Conservation (phyloP, 805 yeast genomes). For the Wickerhamomyces rabaulensis region DNA sequence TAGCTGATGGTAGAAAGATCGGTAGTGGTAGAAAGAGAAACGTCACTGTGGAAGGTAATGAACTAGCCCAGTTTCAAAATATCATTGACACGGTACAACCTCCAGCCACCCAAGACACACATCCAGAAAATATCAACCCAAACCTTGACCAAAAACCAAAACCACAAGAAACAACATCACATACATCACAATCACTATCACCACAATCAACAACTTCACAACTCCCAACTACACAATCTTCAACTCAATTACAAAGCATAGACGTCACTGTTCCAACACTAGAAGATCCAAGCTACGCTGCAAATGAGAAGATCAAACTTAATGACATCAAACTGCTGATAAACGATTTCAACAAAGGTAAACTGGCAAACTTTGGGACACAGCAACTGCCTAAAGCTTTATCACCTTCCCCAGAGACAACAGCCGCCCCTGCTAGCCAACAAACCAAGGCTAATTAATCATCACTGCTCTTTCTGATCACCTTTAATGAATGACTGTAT, state of each 20-base stretch:
- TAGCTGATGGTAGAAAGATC: conserved; percentile 21
- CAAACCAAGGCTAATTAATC: no score
- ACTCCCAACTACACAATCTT: background rate
- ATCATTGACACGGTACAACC: background rate
- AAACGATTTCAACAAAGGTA: background rate
- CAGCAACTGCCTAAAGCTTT: background rate
- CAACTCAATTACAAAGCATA: background rate
- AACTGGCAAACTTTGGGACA: background rate
- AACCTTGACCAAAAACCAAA: background rate
- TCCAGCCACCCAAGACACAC: background rate
- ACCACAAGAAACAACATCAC: background rate
- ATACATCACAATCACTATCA: background rate
- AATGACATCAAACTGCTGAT: conserved; percentile 10
- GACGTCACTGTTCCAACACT: conserved; percentile 1
- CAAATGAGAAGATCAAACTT: conserved; percentile 1
- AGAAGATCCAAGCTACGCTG: background rate
- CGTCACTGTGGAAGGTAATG: background rate
- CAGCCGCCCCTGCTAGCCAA: no score
- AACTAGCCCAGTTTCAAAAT: background rate
- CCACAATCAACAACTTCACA: background rate
- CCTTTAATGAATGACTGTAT: no score
- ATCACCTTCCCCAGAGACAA: background rate
- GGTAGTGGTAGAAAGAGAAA: conserved; percentile 24
- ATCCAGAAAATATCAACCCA: background rate
- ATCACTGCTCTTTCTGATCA: no score